These are phyloP conservation scores for California macrophylla DNA, from an alignment of 441 rosid species.

Conservation along the genomic window DNA sequence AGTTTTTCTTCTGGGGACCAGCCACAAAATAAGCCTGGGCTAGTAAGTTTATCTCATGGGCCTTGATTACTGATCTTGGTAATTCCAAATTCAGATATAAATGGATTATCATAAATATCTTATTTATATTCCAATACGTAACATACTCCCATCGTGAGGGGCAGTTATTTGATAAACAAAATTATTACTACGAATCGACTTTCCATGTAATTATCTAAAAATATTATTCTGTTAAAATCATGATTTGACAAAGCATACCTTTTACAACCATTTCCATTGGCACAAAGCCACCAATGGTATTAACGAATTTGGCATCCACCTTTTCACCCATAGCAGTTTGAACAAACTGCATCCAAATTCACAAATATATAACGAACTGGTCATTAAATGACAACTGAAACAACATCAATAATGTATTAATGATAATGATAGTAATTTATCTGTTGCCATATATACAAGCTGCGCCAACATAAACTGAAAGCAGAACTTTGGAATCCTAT, in stretches of 20 bases:
- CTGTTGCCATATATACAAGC: neutral
- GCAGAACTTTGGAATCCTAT: neutral
- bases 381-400: slow-evolving; percentile 1
- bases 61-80: neutral
- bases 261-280: slow-evolving; percentile 65
- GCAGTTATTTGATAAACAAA: neutral
- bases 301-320: slow-evolving; percentile 24
- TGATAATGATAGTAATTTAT: neutral
- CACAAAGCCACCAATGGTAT: slow-evolving; percentile 59
- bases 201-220: neutral
- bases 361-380: neutral
- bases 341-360: slow-evolving; percentile 57
- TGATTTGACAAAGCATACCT: slow-evolving; percentile 35
- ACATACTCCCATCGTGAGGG: neutral
- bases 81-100: neutral
- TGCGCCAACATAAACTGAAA: neutral
- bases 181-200: neutral
- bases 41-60: neutral
- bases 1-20: neutral
- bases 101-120: neutral
- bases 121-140: neutral
- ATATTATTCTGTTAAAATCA: neutral
- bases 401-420: neutral
- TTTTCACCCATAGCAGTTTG: slow-evolving; percentile 47
- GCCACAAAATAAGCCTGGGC: neutral